A percentile compares a stretch with the other conserved stretches of the same genome.
Conservation (phyloP, 768 basidiomycete species). For the Rossbeevera mucosa region DNA sequence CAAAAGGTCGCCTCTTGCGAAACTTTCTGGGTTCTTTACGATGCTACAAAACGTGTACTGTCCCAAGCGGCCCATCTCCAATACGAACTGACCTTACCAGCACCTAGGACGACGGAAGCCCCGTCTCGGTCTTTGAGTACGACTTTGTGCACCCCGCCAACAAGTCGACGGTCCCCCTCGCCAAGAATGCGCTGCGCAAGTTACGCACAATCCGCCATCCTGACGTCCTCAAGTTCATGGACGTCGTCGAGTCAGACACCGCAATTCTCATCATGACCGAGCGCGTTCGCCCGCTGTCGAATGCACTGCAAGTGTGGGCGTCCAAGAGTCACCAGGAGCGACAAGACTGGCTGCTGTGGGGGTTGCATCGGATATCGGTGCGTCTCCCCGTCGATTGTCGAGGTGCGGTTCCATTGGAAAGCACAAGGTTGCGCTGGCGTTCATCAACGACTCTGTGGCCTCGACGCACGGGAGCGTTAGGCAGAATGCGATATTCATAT, state of each 20-base stretch:
- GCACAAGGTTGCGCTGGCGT: slow-evolving; percentile 70
- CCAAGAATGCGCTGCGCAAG: slow-evolving; percentile 86
- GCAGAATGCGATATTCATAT: slow-evolving; percentile 78
- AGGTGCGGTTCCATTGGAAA: background rate
- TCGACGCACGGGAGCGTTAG: slow-evolving; percentile 83
- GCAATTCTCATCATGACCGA: slow-evolving; percentile 93
- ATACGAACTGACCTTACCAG: slow-evolving; percentile 17
- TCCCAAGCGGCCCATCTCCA: background rate
- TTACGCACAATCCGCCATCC: slow-evolving; percentile 91
- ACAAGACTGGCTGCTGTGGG: slow-evolving; percentile 93
- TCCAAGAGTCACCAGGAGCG: slow-evolving; percentile 57
- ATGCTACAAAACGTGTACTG: slow-evolving; percentile 81
- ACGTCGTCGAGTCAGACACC: slow-evolving; percentile 85
- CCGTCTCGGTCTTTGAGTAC: slow-evolving; percentile 90
- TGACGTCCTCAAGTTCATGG: slow-evolving; percentile 93
- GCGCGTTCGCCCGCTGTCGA: slow-evolving; percentile 72
- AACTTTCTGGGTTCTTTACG: slow-evolving; percentile 80
- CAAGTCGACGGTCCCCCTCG: slow-evolving; percentile 64
- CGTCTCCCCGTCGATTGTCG: slow-evolving; percentile 13
- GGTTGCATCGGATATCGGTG: slow-evolving; percentile 84
- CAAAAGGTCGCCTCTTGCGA: slow-evolving; percentile 62
- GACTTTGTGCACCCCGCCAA: slow-evolving; percentile 61
- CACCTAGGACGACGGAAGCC: slow-evolving; percentile 77
- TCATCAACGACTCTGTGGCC: slow-evolving; percentile 78
- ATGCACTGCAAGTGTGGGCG: slow-evolving; percentile 58